Percentiles rank a stretch among this genome's conserved stretches.
Evolutionary conservation across 306 rosid genomes (phyloP).

Genomic region (Arachis stenosperma): DNA sequence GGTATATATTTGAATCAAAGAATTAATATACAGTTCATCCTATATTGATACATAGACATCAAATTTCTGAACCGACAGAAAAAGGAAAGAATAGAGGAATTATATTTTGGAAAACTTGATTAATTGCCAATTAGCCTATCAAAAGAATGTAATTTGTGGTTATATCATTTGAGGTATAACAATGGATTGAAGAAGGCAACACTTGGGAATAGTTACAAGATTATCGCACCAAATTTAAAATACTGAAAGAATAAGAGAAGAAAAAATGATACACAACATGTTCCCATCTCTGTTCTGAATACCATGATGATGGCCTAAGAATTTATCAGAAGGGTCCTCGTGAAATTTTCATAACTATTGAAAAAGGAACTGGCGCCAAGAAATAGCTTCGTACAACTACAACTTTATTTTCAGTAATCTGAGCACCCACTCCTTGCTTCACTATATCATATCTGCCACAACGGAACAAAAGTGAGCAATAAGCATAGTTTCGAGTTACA

Average conservation of each 20-base stretch:
- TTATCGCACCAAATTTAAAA: slow-evolving; percentile 3
- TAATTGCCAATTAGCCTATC: not conserved
- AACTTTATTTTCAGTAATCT: slow-evolving; percentile 20
- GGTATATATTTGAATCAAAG: not conserved
- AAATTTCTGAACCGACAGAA: too few species aligned
- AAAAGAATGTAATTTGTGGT: slow-evolving; percentile 1
- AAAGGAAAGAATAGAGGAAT: not conserved
- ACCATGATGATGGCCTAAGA: slow-evolving; percentile 10
- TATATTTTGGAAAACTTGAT: not conserved
- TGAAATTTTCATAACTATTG: slow-evolving; percentile 3
- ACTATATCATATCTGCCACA: slow-evolving; percentile 32
- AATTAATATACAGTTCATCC: too few species aligned
- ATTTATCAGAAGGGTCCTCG: slow-evolving; percentile 30
- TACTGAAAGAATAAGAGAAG: not conserved
- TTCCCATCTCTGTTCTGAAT: slow-evolving; percentile 25
- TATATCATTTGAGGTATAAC: slow-evolving; percentile 16
- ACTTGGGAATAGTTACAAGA: not conserved
- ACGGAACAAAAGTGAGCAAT: slow-evolving; percentile 7
- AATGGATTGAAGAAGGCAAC: not conserved
- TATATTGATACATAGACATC: too few species aligned
- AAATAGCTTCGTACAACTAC: slow-evolving; percentile 31
- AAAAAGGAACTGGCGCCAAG: slow-evolving; percentile 22
- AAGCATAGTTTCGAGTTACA: slow-evolving; percentile 8
- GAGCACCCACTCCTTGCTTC: slow-evolving; percentile 31
- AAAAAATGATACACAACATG: not conserved